Percentiles rank a stretch among this genome's conserved stretches.
Evolutionary conservation across 305 asterid genomes (phyloP).

Genomic region (Stenogyne calaminthoides): DNA sequence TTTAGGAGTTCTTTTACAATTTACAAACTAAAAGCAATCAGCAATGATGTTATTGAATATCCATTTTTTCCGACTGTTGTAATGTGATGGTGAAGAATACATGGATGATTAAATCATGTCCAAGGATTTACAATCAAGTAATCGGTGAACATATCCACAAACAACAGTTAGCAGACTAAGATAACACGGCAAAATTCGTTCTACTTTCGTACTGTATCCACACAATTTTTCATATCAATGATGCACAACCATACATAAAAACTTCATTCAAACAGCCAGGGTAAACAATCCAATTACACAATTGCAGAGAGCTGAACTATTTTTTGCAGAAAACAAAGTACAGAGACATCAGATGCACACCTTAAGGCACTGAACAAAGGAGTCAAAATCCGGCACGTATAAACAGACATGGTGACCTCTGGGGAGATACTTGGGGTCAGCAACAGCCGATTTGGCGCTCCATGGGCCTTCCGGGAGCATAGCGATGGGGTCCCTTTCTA

Average conservation of each 20-base stretch:
- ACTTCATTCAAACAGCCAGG: background rate
- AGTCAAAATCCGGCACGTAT: conserved; percentile 66
- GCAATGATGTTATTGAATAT: background rate
- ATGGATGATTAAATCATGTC: background rate
- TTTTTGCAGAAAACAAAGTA: background rate
- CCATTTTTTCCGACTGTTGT: background rate
- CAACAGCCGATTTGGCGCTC: conserved; percentile 55
- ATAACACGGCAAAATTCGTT: background rate
- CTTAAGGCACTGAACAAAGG: conserved; percentile 67
- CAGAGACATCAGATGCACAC: conserved; percentile 29
- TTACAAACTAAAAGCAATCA: background rate
- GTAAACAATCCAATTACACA: conserved; percentile 12
- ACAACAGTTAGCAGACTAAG: background rate
- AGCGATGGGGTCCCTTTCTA: conserved; percentile 67
- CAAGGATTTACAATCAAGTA: background rate
- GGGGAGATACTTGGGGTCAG: conserved; percentile 57
- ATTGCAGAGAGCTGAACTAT: background rate
- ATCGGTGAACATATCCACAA: background rate
- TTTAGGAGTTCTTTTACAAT: background rate
- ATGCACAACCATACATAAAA: background rate
- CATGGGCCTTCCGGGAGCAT: conserved; percentile 88
- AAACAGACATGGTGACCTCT: conserved; percentile 89
- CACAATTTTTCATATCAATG: background rate
- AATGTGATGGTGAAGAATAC: background rate
- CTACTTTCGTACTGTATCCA: background rate